Percentiles rank a stretch among this genome's conserved stretches.
Conservation (phyloP, 768 basidiomycete species). For the Neoboletus magnificus region DNA sequence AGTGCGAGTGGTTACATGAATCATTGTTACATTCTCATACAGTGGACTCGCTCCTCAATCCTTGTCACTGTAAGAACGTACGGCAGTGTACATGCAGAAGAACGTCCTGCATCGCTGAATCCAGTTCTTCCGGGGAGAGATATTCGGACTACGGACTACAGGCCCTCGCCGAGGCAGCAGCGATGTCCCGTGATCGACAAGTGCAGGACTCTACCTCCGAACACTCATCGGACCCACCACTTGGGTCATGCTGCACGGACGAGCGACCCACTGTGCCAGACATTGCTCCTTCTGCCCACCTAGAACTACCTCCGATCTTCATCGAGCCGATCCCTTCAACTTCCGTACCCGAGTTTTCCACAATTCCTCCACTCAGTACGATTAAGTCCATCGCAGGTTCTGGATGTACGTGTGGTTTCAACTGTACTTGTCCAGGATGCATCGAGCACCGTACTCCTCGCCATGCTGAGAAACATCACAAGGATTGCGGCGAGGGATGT, state of each 20-base stretch:
- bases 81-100: conserved; percentile 52
- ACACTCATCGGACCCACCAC: conserved; percentile 6
- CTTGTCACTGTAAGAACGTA: conserved; percentile 56
- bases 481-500: conserved; percentile 50
- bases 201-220: neutral
- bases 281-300: conserved; percentile 20
- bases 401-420: conserved; percentile 68
- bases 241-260: conserved; percentile 23
- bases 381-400: conserved; percentile 60
- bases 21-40: conserved; percentile 5
- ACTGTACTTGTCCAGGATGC: conserved; percentile 73
- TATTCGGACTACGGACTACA: conserved; percentile 24
- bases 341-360: conserved; percentile 43
- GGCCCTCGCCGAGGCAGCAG: conserved; percentile 39
- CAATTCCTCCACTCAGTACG: conserved; percentile 59
- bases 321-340: conserved; percentile 19
- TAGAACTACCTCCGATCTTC: conserved; percentile 51
- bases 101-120: neutral
- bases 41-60: conserved; percentile 64
- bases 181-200: conserved; percentile 16
- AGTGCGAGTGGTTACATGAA: neutral
- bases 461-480: conserved; percentile 37
- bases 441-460: conserved; percentile 60
- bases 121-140: conserved; percentile 1
- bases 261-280: neutral